Percentiles rank a stretch among this genome's conserved stretches.
phyloP scores from a whole-genome alignment of 2,329 filamentous ascomycete genomes.

The Spiromastix sp. region DNA sequence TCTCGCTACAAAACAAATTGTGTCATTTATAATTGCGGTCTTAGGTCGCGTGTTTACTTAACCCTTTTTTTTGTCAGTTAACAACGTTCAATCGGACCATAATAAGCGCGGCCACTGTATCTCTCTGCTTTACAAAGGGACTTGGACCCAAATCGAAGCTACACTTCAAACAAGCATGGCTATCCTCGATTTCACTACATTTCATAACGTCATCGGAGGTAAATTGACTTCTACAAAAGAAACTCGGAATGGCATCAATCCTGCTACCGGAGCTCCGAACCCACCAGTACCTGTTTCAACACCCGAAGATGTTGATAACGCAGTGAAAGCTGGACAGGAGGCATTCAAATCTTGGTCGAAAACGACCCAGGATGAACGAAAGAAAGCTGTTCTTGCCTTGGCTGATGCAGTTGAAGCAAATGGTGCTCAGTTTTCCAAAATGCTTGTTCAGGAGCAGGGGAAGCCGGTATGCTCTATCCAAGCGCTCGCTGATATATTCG shows the following conservation, averaged over 20 bases:
- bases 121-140: too few species aligned
- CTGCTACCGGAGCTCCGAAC: constrained; percentile 39
- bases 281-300: constrained; percentile 42
- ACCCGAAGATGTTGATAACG: constrained; percentile 40
- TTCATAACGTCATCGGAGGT: constrained; percentile 43
- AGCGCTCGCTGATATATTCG: not conserved
- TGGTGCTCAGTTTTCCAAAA: constrained; percentile 25
- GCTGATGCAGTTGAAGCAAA: constrained; percentile 26
- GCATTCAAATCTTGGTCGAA: constrained; percentile 40
- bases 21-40: too few species aligned
- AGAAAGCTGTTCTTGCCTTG: constrained; percentile 21
- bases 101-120: too few species aligned
- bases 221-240: constrained; percentile 34
- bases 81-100: too few species aligned
- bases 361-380: constrained; percentile 23
- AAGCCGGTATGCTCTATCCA: constrained; percentile 21
- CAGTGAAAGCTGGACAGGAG: constrained; percentile 38
- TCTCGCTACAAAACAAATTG: too few species aligned
- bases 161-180: not conserved
- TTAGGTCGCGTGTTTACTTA: too few species aligned
- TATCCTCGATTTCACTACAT: constrained; percentile 3
- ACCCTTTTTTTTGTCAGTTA: too few species aligned
- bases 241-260: constrained; percentile 42
- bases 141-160: too few species aligned
- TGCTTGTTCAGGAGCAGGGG: constrained; percentile 34